phyloP scores from a whole-genome alignment of 768 basidiomycete species.

The Sarcodon aspratus region DNA sequence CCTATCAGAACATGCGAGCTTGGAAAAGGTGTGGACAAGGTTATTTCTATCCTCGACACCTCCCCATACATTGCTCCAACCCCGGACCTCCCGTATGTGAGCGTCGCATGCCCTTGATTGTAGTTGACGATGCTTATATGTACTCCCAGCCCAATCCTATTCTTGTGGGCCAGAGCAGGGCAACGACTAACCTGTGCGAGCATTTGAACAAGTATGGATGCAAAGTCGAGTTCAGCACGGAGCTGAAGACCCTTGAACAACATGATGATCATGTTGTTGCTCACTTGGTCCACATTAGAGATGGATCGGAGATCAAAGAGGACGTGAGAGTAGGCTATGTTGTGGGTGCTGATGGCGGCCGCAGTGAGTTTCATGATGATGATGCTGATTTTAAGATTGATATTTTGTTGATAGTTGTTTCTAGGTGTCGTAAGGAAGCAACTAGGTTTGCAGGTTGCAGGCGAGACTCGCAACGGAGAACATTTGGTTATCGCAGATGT shows the following conservation, averaged over 20 bases:
- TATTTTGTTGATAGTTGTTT: conserved; percentile 19
- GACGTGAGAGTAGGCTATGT: conserved; percentile 25
- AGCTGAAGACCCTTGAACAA: conserved; percentile 23
- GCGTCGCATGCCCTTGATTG: not conserved
- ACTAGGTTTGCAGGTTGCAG: conserved; percentile 29
- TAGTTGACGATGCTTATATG: not conserved
- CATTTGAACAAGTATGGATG: too few species aligned
- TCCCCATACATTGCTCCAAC: not conserved
- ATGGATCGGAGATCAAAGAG: conserved; percentile 11
- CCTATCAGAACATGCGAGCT: conserved; percentile 9
- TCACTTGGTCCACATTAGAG: conserved; percentile 11
- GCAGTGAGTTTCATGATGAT: not conserved
- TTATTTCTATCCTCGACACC: conserved; percentile 3
- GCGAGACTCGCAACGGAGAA: conserved; percentile 22
- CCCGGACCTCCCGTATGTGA: conserved; percentile 10
- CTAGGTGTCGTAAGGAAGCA: conserved; percentile 25
- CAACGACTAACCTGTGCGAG: conserved; percentile 21
- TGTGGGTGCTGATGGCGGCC: conserved; percentile 31
- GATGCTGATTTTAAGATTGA: not conserved
- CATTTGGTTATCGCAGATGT: conserved; percentile 25
- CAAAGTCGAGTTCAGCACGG: conserved; percentile 24
- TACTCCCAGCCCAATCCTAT: not conserved
- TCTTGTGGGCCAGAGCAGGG: conserved; percentile 7
- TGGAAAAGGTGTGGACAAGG: too few species aligned
- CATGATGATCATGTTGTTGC: conserved; percentile 18